Base-by-base conservation (phyloP, 805 yeast genomes). In the Myxozyma nipponensis region DNA sequence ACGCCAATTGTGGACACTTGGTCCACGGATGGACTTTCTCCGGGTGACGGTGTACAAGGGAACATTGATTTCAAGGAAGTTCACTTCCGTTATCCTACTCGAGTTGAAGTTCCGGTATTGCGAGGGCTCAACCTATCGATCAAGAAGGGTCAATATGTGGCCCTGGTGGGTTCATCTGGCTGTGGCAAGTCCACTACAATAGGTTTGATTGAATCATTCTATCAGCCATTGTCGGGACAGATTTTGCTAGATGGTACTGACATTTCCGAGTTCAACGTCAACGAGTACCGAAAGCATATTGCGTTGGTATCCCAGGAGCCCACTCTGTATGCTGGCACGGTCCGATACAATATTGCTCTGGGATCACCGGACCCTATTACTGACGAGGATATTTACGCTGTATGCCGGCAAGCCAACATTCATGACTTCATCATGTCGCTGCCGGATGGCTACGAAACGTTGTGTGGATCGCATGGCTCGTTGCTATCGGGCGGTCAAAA, bases 81-180 rank as follows among this genome's bases (percentile, higher is more conserved):
- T n/a, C 52, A 53, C 19, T 65, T 65, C 54, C 44, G 62, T 7
- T 65, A 65, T 35, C 69, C 69, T 5, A 61, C 69, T 9, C 56
- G 69, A 3, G 55, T 59, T 13, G 58, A 63, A 22, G 63, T 63
- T 17, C 56, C 62, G 21, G 63, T 64, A 13, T 49, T 65, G 22
- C 54, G 57, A 5, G 63, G 64, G 21, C 41, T 65, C 30, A 50
- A 54, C 44, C 48, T 65, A 41, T 43, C 40, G 4, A 50, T 65
- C 77, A 87, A 89, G 13, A 83, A 89, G 4, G 96, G 96, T 6
- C 69, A 81, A 60, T 87, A 84, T 61, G 91, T 88, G 28, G 96
- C 96, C 6, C 78, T 88, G 59, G 96, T 88, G n/a, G 96, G 96
- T 1, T 83, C 95, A 90, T 2, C 82, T 86, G 21, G 96, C 3